These are phyloP conservation scores for Ballota nigra DNA, from an alignment of 257 asterid genomes.

Conservation along the genomic window DNA sequence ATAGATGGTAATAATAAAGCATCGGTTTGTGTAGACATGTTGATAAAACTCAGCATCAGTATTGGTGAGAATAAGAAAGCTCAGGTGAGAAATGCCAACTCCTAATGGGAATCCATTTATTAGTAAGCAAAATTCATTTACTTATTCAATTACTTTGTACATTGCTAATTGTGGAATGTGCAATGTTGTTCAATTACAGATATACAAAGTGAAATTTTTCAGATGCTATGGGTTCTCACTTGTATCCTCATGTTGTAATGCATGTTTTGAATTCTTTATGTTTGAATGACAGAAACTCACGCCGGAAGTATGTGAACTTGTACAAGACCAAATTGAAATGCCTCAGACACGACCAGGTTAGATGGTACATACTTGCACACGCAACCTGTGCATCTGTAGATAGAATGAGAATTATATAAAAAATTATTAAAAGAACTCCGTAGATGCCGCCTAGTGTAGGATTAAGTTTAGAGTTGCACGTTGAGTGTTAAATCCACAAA, in stretches of 20 bases:
- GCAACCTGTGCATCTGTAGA: conserved; percentile 12
- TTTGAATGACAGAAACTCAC: conserved; percentile 53
- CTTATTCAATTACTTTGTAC: conserved; percentile 8
- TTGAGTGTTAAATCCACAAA: background rate
- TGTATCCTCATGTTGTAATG: conserved; percentile 9
- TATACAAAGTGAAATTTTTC: conserved; percentile 4
- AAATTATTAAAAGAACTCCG: background rate
- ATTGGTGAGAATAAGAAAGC: background rate
- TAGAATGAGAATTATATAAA: background rate
- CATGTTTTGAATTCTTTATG: conserved; percentile 14
- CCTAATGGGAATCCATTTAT: conserved; percentile 5
- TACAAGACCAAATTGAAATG: conserved; percentile 83
- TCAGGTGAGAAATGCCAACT: background rate
- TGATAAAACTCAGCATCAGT: background rate
- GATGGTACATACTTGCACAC: conserved; percentile 7
- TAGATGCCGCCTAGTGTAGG: background rate
- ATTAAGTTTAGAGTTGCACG: background rate
- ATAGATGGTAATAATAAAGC: background rate
- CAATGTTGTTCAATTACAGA: background rate
- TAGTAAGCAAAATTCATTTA: background rate
- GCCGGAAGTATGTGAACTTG: conserved; percentile 78
- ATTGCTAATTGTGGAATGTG: conserved; percentile 12
- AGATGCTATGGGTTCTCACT: background rate
- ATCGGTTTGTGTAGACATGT: background rate
- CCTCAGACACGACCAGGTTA: conserved; percentile 82